Evolutionary conservation across 495 filamentous ascomycete genomes (phyloP), one percentile per base, ranked within the genome.

Genomic region (Aspergillus haitiensis): DNA sequence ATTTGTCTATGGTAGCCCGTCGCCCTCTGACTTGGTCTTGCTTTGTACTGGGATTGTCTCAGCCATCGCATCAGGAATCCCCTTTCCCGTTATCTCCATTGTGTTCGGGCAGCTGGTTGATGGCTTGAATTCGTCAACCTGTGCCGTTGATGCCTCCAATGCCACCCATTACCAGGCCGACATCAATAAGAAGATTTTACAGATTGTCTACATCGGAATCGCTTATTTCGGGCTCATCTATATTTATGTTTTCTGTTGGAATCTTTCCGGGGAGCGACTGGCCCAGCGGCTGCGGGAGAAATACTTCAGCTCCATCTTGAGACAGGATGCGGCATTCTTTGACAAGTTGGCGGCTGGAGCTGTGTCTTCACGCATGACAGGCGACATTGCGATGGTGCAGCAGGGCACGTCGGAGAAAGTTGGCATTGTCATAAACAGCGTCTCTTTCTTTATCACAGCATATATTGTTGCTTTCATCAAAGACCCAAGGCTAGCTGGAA

Each of bases 101-200:
- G 76, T 88, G 52, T 88, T 88, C 56, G 86, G 86, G 37, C 71
- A 87, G 64, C 76, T 90, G 15, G 78, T 90, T 59, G 82, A 90
- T 51, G 72, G 72, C 21, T 59, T 76, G 15, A 76, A 76, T 50
- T 64, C 69, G 1, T 64, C 69, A 9, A 70, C 66, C 18, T 76
- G 72, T 55, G 59, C 60, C 0, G 48, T 54, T 1, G 46, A 61
- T 10, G 61, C 66, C 27, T 18, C 52, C 11, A 56, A 47, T 32
- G 55, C 56, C 11, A 60, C 54, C 15, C 34, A 46, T 11, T 62
- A 67, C 32, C 60, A 71, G 6, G 50, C 59, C 11, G 60, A 62
- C 39, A 67, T 73, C 32, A 65, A 63, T 61, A 61, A 70, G 59
- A 87, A 85, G 66, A 76, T 88, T n/a, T 64, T 88, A 7, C 74